Evolutionary conservation across 2,329 filamentous ascomycete genomes (phyloP).

Genomic region (Xylaria arbuscula): DNA sequence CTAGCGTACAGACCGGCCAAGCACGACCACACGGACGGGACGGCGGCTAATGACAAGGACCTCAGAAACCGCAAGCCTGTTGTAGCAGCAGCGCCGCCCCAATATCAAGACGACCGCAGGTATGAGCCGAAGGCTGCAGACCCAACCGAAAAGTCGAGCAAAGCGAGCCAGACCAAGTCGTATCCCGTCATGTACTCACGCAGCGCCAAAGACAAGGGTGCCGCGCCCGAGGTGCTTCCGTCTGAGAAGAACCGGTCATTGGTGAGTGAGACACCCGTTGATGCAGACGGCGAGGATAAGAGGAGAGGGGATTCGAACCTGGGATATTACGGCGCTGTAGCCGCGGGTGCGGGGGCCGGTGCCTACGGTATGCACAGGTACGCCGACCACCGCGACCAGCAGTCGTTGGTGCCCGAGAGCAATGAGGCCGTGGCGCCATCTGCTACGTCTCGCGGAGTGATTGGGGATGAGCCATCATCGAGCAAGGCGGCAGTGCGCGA

Average conservation of each 20-base stretch:
- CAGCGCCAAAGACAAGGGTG: not conserved
- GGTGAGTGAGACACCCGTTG: not conserved
- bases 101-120: constrained; percentile 1
- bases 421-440: not conserved
- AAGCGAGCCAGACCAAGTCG: not conserved
- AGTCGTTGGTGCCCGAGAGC: not conserved
- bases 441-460: not conserved
- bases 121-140: not conserved
- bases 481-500: no score
- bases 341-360: constrained; percentile 22
- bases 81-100: not conserved
- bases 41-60: not conserved
- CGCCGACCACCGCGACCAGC: not conserved
- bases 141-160: constrained; percentile 1
- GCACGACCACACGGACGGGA: not conserved
- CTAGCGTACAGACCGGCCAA: not conserved
- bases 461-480: no score
- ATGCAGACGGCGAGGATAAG: not conserved
- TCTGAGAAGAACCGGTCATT: not conserved
- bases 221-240: not conserved
- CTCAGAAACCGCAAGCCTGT: not conserved
- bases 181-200: not conserved
- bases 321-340: constrained; percentile 28
- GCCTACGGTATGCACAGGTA: constrained; percentile 30
- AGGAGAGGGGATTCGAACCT: not conserved